Conservation (phyloP, 1,284 basidiomycete species). For the Coniferiporia weirii region DNA sequence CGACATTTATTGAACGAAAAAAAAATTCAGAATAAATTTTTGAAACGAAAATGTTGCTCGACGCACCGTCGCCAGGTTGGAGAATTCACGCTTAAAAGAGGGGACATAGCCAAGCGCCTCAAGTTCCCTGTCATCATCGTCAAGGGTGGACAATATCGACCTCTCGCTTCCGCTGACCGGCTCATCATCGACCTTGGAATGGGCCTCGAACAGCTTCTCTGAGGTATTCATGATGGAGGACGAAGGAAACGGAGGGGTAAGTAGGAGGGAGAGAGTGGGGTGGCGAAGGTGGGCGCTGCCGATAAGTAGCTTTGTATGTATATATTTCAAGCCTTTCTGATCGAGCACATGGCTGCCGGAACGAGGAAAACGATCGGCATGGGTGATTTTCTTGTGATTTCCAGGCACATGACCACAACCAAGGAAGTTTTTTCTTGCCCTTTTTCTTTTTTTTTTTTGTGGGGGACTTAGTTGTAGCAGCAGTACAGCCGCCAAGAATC, state of each 20-base stretch:
- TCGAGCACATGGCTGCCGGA: neutral
- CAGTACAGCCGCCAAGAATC: too few relatives aligned
- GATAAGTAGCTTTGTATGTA: neutral
- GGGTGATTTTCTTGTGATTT: neutral
- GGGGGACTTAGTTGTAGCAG: too few relatives aligned
- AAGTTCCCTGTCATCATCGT: conserved; percentile 61
- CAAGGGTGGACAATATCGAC: neutral
- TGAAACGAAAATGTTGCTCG: neutral
- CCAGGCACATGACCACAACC: too few relatives aligned
- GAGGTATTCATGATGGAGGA: conserved; percentile 2
- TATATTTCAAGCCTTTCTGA: neutral
- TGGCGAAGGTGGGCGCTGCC: neutral
- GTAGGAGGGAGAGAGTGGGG: neutral
- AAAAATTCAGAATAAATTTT: neutral
- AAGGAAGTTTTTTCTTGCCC: too few relatives aligned
- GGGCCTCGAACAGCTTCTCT: neutral
- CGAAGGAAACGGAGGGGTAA: neutral
- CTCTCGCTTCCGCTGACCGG: neutral
- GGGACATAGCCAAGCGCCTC: conserved; percentile 69
- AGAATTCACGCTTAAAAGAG: conserved; percentile 78
- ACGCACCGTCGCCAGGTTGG: conserved; percentile 68
- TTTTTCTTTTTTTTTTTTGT: too few relatives aligned
- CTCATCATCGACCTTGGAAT: neutral
- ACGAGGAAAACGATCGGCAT: neutral
- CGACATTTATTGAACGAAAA: neutral